phyloP scores from a whole-genome alignment of 352 stramenopile genomes.

The Globisporangium cylindrosporum region DNA sequence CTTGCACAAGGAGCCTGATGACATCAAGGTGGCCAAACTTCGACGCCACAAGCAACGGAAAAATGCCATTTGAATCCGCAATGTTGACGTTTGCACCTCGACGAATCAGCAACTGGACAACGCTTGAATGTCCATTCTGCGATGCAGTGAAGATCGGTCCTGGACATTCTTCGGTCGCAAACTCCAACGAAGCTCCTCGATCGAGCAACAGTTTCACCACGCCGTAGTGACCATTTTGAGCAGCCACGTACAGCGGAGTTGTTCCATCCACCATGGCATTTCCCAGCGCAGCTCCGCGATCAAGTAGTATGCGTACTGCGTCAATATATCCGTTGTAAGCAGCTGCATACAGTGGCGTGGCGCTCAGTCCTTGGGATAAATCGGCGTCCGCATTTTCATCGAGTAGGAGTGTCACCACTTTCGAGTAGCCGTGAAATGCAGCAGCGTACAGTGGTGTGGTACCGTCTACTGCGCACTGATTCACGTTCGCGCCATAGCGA shows the following conservation, averaged over 20 bases:
- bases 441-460: slow-evolving; percentile 1
- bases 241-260: slow-evolving; percentile 1
- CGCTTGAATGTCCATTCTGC: slow-evolving; percentile 1
- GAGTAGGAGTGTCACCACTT: slow-evolving; percentile 6
- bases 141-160: slow-evolving; percentile 1
- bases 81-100: slow-evolving; percentile 5
- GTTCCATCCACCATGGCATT: neutral
- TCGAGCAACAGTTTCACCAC: slow-evolving; percentile 7
- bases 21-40: slow-evolving; percentile 6
- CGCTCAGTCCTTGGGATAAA: neutral
- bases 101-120: neutral
- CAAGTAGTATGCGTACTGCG: neutral
- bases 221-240: neutral
- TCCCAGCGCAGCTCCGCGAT: neutral
- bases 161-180: neutral
- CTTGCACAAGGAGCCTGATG: neutral
- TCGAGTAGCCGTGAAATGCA: slow-evolving; percentile 1
- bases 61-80: neutral
- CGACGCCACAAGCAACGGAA: neutral
- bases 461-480: slow-evolving; percentile 3
- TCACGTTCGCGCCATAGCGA: neutral
- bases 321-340: slow-evolving; percentile 4
- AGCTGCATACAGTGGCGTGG: slow-evolving; percentile 9
- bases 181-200: slow-evolving; percentile 5
- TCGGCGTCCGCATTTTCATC: slow-evolving; percentile 1